Conservation (phyloP, 805 yeast species). For the Lipomyces kockii region DNA sequence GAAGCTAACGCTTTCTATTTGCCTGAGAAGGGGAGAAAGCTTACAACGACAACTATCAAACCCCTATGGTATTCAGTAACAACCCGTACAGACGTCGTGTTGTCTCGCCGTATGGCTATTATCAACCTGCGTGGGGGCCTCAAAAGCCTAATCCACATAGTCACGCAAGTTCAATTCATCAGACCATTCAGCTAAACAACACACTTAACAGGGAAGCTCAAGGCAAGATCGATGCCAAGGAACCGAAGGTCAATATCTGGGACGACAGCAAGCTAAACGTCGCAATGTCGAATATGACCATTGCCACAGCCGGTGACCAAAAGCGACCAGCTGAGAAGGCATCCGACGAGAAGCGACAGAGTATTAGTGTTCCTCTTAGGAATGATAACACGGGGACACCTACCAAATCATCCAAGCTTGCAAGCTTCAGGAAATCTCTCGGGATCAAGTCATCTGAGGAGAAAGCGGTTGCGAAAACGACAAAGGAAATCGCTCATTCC, state of each 20-base stretch:
- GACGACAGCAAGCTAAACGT: neutral
- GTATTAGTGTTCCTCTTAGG: neutral
- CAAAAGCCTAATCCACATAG: neutral
- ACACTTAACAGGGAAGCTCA: neutral
- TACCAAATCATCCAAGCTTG: neutral
- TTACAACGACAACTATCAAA: neutral
- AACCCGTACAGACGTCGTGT: neutral
- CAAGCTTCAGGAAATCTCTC: neutral
- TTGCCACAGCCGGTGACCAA: neutral
- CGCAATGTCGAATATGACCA: conserved; percentile 1
- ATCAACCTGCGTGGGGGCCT: neutral
- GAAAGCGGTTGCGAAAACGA: neutral
- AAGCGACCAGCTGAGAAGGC: neutral
- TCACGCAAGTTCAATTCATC: neutral
- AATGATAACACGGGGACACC: neutral
- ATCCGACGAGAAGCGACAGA: neutral
- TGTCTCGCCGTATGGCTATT: conserved; percentile 1
- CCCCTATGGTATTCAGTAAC: neutral
- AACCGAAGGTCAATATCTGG: neutral
- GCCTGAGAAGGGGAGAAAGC: conserved; percentile 1
- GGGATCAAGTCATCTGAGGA: neutral
- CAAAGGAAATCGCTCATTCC: neutral
- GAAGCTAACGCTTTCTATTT: neutral
- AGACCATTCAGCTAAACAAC: neutral
- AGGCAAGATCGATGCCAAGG: neutral